These are phyloP conservation scores for Choricystis sp. DNA, from an alignment of 139 green algal genomes.

Conservation along the genomic window DNA sequence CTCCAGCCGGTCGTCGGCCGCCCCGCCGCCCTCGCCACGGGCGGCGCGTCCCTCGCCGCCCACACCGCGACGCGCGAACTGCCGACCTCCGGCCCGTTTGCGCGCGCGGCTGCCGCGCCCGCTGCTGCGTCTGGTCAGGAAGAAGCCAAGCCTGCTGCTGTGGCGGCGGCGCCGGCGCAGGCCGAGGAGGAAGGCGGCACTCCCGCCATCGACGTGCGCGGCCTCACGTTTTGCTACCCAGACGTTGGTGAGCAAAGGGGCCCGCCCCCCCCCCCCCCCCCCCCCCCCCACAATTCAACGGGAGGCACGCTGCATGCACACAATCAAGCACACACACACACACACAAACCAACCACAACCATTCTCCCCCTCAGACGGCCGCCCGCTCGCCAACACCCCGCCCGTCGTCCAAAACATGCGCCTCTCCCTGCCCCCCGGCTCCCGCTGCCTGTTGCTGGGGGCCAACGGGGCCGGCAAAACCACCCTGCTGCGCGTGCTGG, in stretches of 20 bases:
- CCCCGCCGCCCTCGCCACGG: too few species aligned
- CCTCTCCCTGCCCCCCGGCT: constrained; percentile 36
- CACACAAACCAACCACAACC: background rate
- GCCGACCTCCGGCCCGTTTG: too few species aligned
- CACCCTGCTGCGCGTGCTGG: constrained; percentile 69
- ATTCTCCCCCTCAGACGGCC: constrained; percentile 44
- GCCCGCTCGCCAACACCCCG: constrained; percentile 36
- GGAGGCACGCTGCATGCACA: background rate
- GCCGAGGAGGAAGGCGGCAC: too few species aligned
- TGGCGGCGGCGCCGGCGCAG: too few species aligned
- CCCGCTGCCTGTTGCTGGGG: constrained; percentile 61
- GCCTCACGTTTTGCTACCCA: constrained; percentile 57
- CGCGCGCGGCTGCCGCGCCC: too few species aligned
- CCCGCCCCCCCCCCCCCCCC: background rate
- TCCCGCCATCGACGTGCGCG: constrained; percentile 6
- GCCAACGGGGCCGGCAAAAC: constrained; percentile 81
- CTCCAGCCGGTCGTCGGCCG: too few species aligned
- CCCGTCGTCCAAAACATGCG: constrained; percentile 53
- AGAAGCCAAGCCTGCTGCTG: too few species aligned
- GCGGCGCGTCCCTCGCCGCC: too few species aligned
- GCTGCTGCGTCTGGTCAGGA: too few species aligned
- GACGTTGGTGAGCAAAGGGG: constrained; percentile 36
- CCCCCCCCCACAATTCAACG: background rate
- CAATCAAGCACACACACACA: background rate
- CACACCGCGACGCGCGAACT: too few species aligned